These are phyloP conservation scores for Themeda triandra DNA, from an alignment of 176 grass and related monocot species.

Conservation along the genomic window DNA sequence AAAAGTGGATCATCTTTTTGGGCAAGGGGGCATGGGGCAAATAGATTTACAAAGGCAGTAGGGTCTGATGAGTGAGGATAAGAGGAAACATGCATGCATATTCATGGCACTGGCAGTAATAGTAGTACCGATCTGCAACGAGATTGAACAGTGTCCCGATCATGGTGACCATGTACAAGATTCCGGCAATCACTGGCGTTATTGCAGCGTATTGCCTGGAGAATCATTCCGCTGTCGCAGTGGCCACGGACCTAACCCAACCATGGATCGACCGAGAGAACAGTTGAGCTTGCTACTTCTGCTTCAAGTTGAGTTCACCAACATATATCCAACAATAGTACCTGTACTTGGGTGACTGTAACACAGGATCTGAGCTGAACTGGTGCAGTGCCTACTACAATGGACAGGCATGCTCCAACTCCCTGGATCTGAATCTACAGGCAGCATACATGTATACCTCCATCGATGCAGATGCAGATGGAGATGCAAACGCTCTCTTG, in stretches of 20 bases:
- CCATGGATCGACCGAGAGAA: neutral
- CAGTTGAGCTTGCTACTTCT: neutral
- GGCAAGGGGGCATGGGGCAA: neutral
- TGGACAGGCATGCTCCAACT: slow-evolving; percentile 10
- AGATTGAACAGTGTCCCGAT: slow-evolving; percentile 16
- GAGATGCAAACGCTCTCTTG: neutral
- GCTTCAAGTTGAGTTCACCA: neutral
- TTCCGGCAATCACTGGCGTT: slow-evolving; percentile 13
- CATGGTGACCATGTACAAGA: slow-evolving; percentile 22
- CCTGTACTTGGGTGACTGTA: slow-evolving; percentile 10
- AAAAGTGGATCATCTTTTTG: neutral
- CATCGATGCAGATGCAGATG: neutral
- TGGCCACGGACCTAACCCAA: neutral
- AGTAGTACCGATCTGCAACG: neutral
- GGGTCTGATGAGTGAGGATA: neutral
- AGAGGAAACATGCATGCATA: neutral
- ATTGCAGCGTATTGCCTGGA: slow-evolving; percentile 16
- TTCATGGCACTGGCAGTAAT: neutral
- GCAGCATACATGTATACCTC: neutral
- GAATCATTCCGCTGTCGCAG: slow-evolving; percentile 33
- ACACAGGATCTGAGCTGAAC: neutral
- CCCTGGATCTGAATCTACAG: neutral
- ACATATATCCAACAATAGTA: neutral
- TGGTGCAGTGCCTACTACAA: neutral
- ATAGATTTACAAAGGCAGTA: neutral